These are phyloP conservation scores for Dysphania ambrosioides DNA, from an alignment of 148 eudicot species.

Conservation along the genomic window DNA sequence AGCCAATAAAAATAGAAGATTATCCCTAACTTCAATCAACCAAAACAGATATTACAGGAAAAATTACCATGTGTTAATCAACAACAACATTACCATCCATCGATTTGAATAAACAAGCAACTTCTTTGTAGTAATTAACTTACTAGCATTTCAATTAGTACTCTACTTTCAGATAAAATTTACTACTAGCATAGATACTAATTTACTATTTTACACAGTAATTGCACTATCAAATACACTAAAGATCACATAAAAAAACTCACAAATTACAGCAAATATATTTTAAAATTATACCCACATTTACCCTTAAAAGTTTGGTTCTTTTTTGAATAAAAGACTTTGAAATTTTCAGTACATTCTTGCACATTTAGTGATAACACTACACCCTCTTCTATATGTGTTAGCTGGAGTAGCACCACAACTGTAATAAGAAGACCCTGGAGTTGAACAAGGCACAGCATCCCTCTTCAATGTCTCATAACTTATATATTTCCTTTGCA, in stretches of 20 bases:
- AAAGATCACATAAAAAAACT: not conserved
- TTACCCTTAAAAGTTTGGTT: constrained; percentile 1
- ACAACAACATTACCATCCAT: not conserved
- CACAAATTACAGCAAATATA: not conserved
- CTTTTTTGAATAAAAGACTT: not conserved
- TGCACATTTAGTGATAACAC: constrained; percentile 79
- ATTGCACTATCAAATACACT: constrained; percentile 8
- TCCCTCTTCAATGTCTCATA: constrained; percentile 82
- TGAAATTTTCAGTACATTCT: constrained; percentile 31
- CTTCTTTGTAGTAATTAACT: not conserved
- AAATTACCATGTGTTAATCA: not conserved
- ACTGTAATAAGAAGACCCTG: constrained; percentile 89
- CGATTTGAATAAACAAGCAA: not conserved
- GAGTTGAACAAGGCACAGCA: constrained; percentile 65
- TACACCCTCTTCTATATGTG: constrained; percentile 73
- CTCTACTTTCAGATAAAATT: not conserved
- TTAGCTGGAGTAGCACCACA: constrained; percentile 66
- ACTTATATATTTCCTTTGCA: constrained; percentile 65
- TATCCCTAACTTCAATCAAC: too few species aligned
- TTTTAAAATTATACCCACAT: not conserved
- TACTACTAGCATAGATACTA: not conserved
- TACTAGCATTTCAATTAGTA: constrained; percentile 8
- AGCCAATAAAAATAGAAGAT: too few species aligned
- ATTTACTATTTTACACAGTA: not conserved
- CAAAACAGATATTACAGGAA: not conserved